These are phyloP conservation scores for Carnegiea gigantea DNA, from an alignment of 179 eudicot species.

Conservation along the genomic window DNA sequence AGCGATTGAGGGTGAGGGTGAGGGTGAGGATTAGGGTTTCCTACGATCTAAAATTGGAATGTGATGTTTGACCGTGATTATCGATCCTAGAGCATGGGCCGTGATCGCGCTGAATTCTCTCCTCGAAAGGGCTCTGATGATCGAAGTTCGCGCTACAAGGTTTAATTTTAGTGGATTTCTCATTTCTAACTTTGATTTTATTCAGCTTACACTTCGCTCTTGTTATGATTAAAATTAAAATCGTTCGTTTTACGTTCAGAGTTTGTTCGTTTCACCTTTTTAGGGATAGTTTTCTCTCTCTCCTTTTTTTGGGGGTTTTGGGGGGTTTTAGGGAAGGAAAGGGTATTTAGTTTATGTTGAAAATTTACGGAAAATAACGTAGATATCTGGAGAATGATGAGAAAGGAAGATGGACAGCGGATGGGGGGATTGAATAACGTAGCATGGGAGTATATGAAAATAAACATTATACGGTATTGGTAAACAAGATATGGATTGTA, in stretches of 20 bases:
- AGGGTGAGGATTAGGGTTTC: slow-evolving; percentile 20
- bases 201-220: neutral
- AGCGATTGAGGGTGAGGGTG: slow-evolving; percentile 7
- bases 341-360: too few species aligned
- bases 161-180: slow-evolving; percentile 2
- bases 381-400: too few species aligned
- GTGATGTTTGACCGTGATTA: slow-evolving; percentile 14
- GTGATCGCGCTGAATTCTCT: slow-evolving; percentile 27
- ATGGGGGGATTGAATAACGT: too few species aligned
- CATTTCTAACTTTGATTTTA: neutral
- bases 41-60: slow-evolving; percentile 1
- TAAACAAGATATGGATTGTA: neutral
- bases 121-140: slow-evolving; percentile 37
- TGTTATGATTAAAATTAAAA: too few species aligned
- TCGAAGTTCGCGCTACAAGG: slow-evolving; percentile 39
- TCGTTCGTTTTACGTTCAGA: too few species aligned
- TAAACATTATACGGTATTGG: neutral
- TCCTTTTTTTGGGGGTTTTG: too few species aligned
- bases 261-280: too few species aligned
- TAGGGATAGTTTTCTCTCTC: too few species aligned
- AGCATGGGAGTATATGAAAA: neutral
- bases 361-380: too few species aligned
- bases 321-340: too few species aligned
- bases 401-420: too few species aligned
- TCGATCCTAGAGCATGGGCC: slow-evolving; percentile 27